A percentile compares a stretch with the other conserved stretches of the same genome.
phyloP scores from a whole-genome alignment of 768 basidiomycete genomes.

The Cystobasidium tubakii region DNA sequence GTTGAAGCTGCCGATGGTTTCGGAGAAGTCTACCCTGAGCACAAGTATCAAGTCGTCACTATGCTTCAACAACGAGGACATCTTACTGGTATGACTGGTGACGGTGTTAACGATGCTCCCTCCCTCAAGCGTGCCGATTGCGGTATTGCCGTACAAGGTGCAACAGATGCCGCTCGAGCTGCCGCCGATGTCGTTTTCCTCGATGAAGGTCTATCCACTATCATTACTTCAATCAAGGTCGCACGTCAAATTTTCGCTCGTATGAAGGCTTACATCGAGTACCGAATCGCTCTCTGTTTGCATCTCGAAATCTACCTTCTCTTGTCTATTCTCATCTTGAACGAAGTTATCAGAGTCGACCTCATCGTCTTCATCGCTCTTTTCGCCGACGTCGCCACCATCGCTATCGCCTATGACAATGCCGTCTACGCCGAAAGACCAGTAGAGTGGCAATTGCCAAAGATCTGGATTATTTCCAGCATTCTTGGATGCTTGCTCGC shows the following conservation, averaged over 20 bases:
- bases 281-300: constrained; percentile 56
- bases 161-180: constrained; percentile 52
- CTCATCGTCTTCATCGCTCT: constrained; percentile 54
- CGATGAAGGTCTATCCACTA: constrained; percentile 53
- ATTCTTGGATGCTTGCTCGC: constrained; percentile 49
- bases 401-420: constrained; percentile 56
- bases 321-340: constrained; percentile 53
- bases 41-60: constrained; percentile 56
- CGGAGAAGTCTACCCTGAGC: constrained; percentile 59
- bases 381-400: constrained; percentile 55
- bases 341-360: constrained; percentile 55
- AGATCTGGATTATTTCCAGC: constrained; percentile 54
- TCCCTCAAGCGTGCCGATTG: constrained; percentile 46
- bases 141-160: constrained; percentile 54
- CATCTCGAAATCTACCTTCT: constrained; percentile 55
- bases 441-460: constrained; percentile 56
- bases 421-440: constrained; percentile 47
- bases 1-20: constrained; percentile 57
- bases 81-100: constrained; percentile 54
- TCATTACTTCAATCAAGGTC: constrained; percentile 55
- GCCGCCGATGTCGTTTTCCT: constrained; percentile 55
- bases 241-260: constrained; percentile 57
- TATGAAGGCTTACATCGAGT: constrained; percentile 52
- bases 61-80: constrained; percentile 53
- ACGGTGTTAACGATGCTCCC: constrained; percentile 43